Evolutionary conservation across 805 yeast genomes (phyloP).

Genomic region (Metschnikowia cubensis): DNA sequence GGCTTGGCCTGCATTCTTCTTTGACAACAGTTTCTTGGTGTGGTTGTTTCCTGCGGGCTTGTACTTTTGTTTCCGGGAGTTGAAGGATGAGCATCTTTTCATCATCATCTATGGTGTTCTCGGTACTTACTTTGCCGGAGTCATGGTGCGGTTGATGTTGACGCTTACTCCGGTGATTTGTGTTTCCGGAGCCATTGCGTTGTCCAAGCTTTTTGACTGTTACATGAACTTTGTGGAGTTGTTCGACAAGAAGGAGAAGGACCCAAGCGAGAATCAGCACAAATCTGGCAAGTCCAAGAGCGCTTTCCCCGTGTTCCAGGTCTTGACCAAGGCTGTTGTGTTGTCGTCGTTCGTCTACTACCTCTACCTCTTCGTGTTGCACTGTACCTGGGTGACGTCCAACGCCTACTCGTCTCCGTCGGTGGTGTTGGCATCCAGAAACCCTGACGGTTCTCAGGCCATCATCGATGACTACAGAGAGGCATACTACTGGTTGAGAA

Average conservation of each 20-base stretch:
- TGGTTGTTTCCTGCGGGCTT: constrained; percentile 99
- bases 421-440: constrained; percentile 81
- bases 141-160: constrained; percentile 96
- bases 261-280: background rate
- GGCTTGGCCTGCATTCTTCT: constrained; percentile 99
- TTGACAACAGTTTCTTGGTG: constrained; percentile 85
- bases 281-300: constrained; percentile 1
- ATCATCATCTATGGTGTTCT: constrained; percentile 88
- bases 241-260: constrained; percentile 12
- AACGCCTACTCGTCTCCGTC: constrained; percentile 97
- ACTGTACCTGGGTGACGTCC: constrained; percentile 96
- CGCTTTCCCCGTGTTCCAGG: constrained; percentile 26
- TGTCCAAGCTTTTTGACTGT: constrained; percentile 78
- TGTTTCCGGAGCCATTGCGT: constrained; percentile 85
- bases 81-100: constrained; percentile 88
- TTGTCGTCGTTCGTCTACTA: constrained; percentile 66
- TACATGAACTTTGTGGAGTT: constrained; percentile 63
- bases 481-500: constrained; percentile 97
- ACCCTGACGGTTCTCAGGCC: constrained; percentile 79
- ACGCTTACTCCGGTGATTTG: constrained; percentile 96
- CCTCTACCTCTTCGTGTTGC: constrained; percentile 77
- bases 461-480: constrained; percentile 97
- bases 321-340: constrained; percentile 60
- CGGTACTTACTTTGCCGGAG: constrained; percentile 97
- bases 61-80: constrained; percentile 82